phyloP scores from a whole-genome alignment of 495 filamentous ascomycete genomes.

The Aspergillus hancockii region DNA sequence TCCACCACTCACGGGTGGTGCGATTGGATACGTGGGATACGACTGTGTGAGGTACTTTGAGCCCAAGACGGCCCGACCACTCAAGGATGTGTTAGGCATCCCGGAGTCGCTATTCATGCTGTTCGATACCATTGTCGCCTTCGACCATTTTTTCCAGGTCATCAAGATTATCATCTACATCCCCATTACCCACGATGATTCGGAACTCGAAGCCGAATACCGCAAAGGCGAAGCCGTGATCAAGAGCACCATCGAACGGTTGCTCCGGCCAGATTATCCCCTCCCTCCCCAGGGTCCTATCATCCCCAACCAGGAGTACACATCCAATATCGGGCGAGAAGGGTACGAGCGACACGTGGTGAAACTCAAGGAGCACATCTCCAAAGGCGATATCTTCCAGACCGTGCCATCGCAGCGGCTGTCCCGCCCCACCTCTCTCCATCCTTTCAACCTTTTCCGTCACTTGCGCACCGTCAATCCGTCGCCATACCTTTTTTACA shows the following conservation, averaged over 20 bases:
- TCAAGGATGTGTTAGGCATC: slow-evolving; percentile 84
- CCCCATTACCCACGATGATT: slow-evolving; percentile 47
- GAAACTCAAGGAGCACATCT: slow-evolving; percentile 81
- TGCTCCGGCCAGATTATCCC: slow-evolving; percentile 72
- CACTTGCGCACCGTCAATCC: slow-evolving; percentile 94
- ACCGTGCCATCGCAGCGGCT: slow-evolving; percentile 93
- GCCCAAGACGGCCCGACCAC: slow-evolving; percentile 80
- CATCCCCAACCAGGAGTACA: slow-evolving; percentile 69
- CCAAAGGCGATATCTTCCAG: slow-evolving; percentile 92
- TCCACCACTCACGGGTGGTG: slow-evolving; percentile 85
- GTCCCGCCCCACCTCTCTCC: slow-evolving; percentile 81
- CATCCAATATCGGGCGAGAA: slow-evolving; percentile 86
- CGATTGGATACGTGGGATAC: slow-evolving; percentile 94
- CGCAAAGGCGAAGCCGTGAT: slow-evolving; percentile 62
- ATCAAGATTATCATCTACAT: slow-evolving; percentile 93
- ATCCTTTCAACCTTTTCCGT: slow-evolving; percentile 98
- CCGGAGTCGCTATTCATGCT: slow-evolving; percentile 98
- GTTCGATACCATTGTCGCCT: slow-evolving; percentile 91
- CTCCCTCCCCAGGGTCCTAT: slow-evolving; percentile 77
- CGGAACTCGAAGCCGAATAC: slow-evolving; percentile 62
- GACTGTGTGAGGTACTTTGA: slow-evolving; percentile 98
- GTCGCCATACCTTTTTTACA: slow-evolving; percentile 94
- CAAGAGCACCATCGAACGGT: slow-evolving; percentile 61
- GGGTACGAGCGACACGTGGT: slow-evolving; percentile 89
- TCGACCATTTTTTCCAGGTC: slow-evolving; percentile 90